These are phyloP conservation scores for Trichocomaceae sp. DNA, from an alignment of 2,329 filamentous ascomycete genomes.

Conservation along the genomic window DNA sequence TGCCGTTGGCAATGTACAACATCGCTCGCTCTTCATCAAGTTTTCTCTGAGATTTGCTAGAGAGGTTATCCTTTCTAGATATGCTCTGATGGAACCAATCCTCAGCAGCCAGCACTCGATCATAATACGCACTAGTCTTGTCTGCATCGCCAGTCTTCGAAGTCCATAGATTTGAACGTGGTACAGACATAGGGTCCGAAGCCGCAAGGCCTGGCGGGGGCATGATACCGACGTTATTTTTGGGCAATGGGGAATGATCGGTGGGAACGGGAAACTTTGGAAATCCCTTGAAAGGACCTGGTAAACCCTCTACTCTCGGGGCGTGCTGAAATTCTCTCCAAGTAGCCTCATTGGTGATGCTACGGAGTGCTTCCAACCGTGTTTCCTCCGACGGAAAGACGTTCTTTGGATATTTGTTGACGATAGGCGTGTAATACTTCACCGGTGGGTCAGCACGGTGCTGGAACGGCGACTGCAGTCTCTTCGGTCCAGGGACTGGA, in stretches of 20 bases:
- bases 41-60: background rate
- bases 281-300: conserved; percentile 5
- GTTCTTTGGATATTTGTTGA: conserved; percentile 10
- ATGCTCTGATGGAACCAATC: conserved; percentile 13
- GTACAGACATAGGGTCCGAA: background rate
- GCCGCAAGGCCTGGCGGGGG: conserved; percentile 7
- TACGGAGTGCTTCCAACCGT: conserved; percentile 1
- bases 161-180: background rate
- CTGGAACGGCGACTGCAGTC: conserved; percentile 6
- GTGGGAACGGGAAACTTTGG: background rate
- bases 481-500: background rate
- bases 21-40: background rate
- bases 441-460: background rate
- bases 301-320: background rate
- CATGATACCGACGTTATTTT: background rate
- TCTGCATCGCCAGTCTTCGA: background rate
- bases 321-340: background rate
- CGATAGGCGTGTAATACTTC: background rate
- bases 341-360: background rate
- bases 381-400: conserved; percentile 4
- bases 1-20: background rate
- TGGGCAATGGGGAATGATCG: background rate
- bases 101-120: conserved; percentile 5
- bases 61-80: background rate
- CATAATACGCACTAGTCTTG: conserved; percentile 4